A percentile compares a stretch with the other conserved stretches of the same genome.
phyloP scores from a whole-genome alignment of 2,329 filamentous ascomycete species.

The Neonectria magnoliae region DNA sequence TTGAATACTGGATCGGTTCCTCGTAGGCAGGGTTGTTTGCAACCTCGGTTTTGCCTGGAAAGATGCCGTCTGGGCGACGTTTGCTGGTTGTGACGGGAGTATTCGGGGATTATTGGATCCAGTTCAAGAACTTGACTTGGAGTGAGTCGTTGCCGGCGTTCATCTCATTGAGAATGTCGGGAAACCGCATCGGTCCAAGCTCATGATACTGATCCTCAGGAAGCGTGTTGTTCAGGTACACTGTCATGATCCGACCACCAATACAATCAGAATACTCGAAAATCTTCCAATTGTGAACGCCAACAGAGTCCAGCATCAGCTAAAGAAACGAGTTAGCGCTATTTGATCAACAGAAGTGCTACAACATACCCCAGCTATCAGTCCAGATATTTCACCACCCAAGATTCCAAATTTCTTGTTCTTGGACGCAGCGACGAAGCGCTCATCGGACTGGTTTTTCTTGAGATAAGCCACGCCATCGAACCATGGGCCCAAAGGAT shows the following conservation, averaged over 20 bases:
- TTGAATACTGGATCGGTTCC: slow-evolving; percentile 31
- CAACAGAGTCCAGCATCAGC: slow-evolving; percentile 54
- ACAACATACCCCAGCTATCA: background rate
- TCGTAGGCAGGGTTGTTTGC: slow-evolving; percentile 34
- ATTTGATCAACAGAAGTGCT: background rate
- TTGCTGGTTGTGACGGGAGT: slow-evolving; percentile 43
- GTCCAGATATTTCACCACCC: slow-evolving; percentile 51
- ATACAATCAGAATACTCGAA: slow-evolving; percentile 53
- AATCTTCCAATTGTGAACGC: slow-evolving; percentile 57
- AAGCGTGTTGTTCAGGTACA: slow-evolving; percentile 51
- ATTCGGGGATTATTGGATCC: slow-evolving; percentile 61
- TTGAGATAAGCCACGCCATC: slow-evolving; percentile 40
- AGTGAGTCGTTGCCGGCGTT: slow-evolving; percentile 53
- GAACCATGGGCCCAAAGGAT: slow-evolving; percentile 31
- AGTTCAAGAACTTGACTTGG: slow-evolving; percentile 69
- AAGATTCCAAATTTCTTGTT: slow-evolving; percentile 45
- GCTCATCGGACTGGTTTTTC: slow-evolving; percentile 37
- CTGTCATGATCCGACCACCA: slow-evolving; percentile 55
- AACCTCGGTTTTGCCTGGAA: slow-evolving; percentile 38
- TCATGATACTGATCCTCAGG: slow-evolving; percentile 28
- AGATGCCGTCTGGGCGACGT: slow-evolving; percentile 43
- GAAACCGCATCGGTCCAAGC: slow-evolving; percentile 14
- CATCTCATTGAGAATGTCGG: slow-evolving; percentile 5
- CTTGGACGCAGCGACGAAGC: slow-evolving; percentile 36
- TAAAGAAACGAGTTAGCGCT: slow-evolving; percentile 2